Evolutionary conservation across 768 basidiomycete species (phyloP), one percentile per base, ranked within the genome.

Genomic region (Rhizopogon salebrosus): DNA sequence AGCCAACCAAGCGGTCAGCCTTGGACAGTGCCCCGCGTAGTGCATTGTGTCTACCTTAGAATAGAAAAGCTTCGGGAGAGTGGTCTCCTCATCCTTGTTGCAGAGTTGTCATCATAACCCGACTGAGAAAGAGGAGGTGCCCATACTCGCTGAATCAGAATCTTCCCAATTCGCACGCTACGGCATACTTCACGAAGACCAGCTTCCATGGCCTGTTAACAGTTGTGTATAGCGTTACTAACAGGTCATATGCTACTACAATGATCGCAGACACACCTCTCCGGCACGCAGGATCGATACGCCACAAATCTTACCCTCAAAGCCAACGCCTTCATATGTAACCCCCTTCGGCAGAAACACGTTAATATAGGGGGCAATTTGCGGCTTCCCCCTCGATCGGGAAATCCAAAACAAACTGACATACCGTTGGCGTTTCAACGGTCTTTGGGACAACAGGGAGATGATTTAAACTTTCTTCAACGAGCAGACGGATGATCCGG

Each of bases 301-400:
- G 14, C 94, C 94, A 62, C 94, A 95, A 56, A 98, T 95, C 74
- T 92, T 92, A 6, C 95, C 95, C 63, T 95, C 87, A 63, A 99
- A 99, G 0, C 92, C 87, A 2, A 98, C 92, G 16, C 95, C 95
- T 53, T 91, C 81, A 66, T 95, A 97, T 7, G 76, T 77, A 48
- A 83, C 80, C 48, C 94, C 94, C 83, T 87, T 49, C 61, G 60
- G 2, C 60, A 48, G 18, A 16, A 18, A 36, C 22, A n/a, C 16
- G 42, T 53, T 22, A 48, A 16, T 29, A 43, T 16, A 45, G n/a
- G 43, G 43, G 43, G 29, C 0, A 13, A 45, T 13, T 22, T 16
- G 18, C 27, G 20, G 11, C 6, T 42, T 42, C 41, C 16, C 37
- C 14, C 27, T 35, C 24, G 14, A 45, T 27, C 18, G 29, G 27